Base-by-base conservation (phyloP, 2,329 filamentous ascomycete genomes). In the Parascedosporium putredinis region DNA sequence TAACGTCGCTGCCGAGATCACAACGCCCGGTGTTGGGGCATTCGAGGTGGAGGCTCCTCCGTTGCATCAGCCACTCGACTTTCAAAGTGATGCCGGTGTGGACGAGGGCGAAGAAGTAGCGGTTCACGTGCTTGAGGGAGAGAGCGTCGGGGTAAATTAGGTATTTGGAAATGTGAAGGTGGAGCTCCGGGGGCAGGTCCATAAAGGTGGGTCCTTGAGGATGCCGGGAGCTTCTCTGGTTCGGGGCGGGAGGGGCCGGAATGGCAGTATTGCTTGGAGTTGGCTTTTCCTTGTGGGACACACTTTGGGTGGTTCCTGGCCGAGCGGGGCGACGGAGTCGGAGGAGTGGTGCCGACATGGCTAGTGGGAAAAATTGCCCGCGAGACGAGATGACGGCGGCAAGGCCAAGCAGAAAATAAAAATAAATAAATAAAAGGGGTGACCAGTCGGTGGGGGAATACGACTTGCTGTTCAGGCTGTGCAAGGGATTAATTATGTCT, bases 91-190 rank as follows among this genome's bases (percentile, higher is more conserved):
- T 68, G 31, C 79, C 81, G 1, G 83, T 87, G 60, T 82, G 73
- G 53, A 86, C 80, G 2, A 85, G 64, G 45, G 62, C 58, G 65
- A 81, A 82, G 61, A 87, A 82, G 58, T 84, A 72, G 51, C 73
- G 72, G 58, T 67, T 80, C 18, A 76, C 76, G 60, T 86, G 82
- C 58, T 86, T 86, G 14, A 87, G 67, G 0, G 82, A 83, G 1
- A 87, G 71, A 0, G 84, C 83, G 54, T 88, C 83, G 0, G 84
- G 84, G 53, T 87, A 87, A 27, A 74, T 74, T 52, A 87, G 76
- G 49, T 77, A 68, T 9, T 70, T 60, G 27, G 76, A 68, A 50
- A 87, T 81, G 46, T 78, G 70, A 1, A 83, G 61, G 55, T 86
- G 83, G n/a, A 87, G 69, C 57, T 88, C 84, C 1, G 78, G 69